Evolutionary conservation across 805 yeast species (phyloP).

Genomic region (Clavispora fructus): DNA sequence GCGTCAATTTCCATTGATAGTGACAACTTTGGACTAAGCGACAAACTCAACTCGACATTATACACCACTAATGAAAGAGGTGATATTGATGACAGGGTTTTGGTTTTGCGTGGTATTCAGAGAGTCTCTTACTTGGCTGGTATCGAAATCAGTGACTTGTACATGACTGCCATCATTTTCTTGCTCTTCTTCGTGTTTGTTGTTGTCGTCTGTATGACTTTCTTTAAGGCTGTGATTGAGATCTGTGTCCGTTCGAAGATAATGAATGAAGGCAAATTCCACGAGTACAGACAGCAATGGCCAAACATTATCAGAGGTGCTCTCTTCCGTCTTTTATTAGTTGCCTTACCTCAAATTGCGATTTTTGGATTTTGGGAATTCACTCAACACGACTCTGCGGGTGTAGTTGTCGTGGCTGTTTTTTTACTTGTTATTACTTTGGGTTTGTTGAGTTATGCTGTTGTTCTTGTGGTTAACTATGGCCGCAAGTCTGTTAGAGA

Average conservation of each 20-base stretch:
- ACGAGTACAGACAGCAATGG: conserved; percentile 81
- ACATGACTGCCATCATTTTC: conserved; percentile 81
- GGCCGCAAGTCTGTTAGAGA: conserved; percentile 68
- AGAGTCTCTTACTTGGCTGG: conserved; percentile 82
- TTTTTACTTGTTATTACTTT: conserved; percentile 56
- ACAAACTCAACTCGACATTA: conserved; percentile 38
- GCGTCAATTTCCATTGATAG: conserved; percentile 33
- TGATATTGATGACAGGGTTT: conserved; percentile 57
- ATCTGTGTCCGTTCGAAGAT: conserved; percentile 51
- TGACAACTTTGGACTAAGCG: conserved; percentile 42
- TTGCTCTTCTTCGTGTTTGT: conserved; percentile 72
- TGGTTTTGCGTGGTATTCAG: conserved; percentile 85
- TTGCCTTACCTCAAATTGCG: conserved; percentile 84
- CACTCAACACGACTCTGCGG: conserved; percentile 76
- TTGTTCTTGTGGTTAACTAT: conserved; percentile 62
- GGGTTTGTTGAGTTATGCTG: conserved; percentile 65
- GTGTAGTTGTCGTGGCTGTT: conserved; percentile 73
- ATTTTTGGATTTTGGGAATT: conserved; percentile 87
- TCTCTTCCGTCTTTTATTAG: conserved; percentile 71
- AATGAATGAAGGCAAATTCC: conserved; percentile 60
- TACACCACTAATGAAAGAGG: conserved; percentile 71
- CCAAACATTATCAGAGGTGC: conserved; percentile 81
- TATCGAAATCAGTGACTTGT: conserved; percentile 81
- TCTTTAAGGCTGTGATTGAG: conserved; percentile 68
- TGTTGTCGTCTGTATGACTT: conserved; percentile 48